Evolutionary conservation across 106 monocot genomes (phyloP), one percentile per base, ranked within the genome.

Genomic region (Dactylorhiza incarnata): DNA sequence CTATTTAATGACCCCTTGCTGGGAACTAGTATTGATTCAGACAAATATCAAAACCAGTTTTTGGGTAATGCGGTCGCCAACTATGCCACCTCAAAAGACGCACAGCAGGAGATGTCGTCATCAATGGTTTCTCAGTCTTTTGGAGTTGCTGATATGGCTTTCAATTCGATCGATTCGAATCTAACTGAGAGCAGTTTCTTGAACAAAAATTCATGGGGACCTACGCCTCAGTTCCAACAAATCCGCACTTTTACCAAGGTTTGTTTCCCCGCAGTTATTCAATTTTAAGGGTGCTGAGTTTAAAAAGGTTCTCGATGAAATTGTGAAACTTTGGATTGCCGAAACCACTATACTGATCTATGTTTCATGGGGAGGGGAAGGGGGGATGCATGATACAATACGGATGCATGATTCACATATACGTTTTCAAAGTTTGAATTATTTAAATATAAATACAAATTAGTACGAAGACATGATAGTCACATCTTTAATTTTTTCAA

Each of bases 161-260:
- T 97, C 62, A 93, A 88, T 72, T 90, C 95, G 43, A 89, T 91
- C 45, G 89, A 91, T 72, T 87, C 93, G 53, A 70, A 80, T 3
- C 85, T 95, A 50, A 87, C 80, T 74, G 95, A 92, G n/a, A 82
- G 80, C 29, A 75, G 81, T 53, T 80, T 93, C 63, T 78, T 96
- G 80, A 92, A 92, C 72, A 84, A 79, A 79, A 88, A 73, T 74
- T 85, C 95, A 48, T 90, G 89, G 89, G 82, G 90, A 47, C 84
- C 89, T 22, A 50, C 86, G 52, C 84, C 86, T 59, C 87, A 82
- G 43, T 72, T 84, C 62, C 91, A 89, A 48, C 81, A 88, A 24
- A 89, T 84, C 86, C 83, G 93, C 59, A 96, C 96, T 48, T 96
- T 78, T 68, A 96, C 96, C 48, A 96, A 96, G 96, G 96, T 96